Evolutionary conservation across 495 filamentous ascomycete species (phyloP), one percentile per base, ranked within the genome.

Genomic region (Neurospora tetraspora): DNA sequence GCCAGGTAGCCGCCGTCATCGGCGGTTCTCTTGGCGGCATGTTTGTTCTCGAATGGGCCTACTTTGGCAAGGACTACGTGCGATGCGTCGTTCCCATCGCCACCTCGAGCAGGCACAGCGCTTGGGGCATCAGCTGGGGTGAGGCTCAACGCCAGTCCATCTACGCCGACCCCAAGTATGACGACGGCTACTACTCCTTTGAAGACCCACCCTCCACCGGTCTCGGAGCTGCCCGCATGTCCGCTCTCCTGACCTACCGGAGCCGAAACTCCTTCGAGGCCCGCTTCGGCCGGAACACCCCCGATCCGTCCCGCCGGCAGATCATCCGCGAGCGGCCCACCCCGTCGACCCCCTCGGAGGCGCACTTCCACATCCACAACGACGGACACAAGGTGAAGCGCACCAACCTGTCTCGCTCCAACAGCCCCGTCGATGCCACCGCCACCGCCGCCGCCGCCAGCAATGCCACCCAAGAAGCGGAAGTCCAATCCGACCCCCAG

Each of bases 111-210:
- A 89, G 93, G 12, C 96, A 98, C 78, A 97, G 94, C 74, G 96
- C 96, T n/a, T 99, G 96, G 96, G 93, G 96, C 47, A 99, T 99
- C 76, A 97, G 94, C 81, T 98, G 96, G 96, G 94, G 96, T 53
- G 96, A 99, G 81, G 95, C 96, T 31, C 96, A 99, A 82, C 85
- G 96, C 70, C 96, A 99, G 82, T 96, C 93, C 85, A 99, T 99
- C 79, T 99, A 98, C 82, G 93, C 93, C 73, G 96, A 99, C 77
- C 96, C 96, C 27, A 98, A 97, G 83, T 99, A 99, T 80, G 93
- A 97, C 70, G 93, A 98, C 80, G 96, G 96, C 9, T 99, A 97
- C 81, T 99, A 98, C 79, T 77, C 89, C 5, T 92, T 95, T 77
- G 85, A 88, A 47, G 91, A 97, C 73, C 94, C 95, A 34, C 96